A percentile compares a stretch with the other conserved stretches of the same genome.
phyloP scores from a whole-genome alignment of 805 yeast genomes.

The Barnettozyma vustinii region DNA sequence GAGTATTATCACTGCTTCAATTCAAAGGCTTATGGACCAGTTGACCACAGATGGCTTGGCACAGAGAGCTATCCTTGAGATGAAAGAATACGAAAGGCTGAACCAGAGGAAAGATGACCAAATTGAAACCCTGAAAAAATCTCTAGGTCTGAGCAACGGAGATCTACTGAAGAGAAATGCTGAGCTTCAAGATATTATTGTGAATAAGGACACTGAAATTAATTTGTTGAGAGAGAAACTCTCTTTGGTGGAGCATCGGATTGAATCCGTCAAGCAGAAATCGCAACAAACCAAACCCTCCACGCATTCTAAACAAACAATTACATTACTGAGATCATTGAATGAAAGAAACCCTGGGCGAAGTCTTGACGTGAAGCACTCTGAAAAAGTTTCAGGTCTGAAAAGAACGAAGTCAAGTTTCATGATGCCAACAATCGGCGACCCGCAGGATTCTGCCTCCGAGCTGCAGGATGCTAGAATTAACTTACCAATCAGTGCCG shows the following conservation, averaged over 20 bases:
- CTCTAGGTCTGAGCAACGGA: slow-evolving; percentile 7
- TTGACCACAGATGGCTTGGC: slow-evolving; percentile 76
- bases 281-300: neutral
- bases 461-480: neutral
- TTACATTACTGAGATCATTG: slow-evolving; percentile 3
- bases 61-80: slow-evolving; percentile 51
- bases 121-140: slow-evolving; percentile 11
- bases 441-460: neutral
- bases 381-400: neutral
- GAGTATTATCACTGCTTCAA: slow-evolving; percentile 56
- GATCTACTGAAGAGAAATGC: slow-evolving; percentile 42
- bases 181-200: slow-evolving; percentile 49
- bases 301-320: neutral
- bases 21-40: slow-evolving; percentile 56
- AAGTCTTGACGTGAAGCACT: neutral
- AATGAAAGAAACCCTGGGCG: slow-evolving; percentile 3
- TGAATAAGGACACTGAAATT: slow-evolving; percentile 58
- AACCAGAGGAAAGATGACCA: slow-evolving; percentile 35
- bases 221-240: slow-evolving; percentile 49
- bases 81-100: slow-evolving; percentile 35
- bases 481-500: neutral
- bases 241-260: slow-evolving; percentile 46
- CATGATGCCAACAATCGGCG: slow-evolving; percentile 3
- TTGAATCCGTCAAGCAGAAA: neutral
- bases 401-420: slow-evolving; percentile 5